Evolutionary conservation across 2,329 filamentous ascomycete genomes (phyloP).

Genomic region (Phoma sp.): DNA sequence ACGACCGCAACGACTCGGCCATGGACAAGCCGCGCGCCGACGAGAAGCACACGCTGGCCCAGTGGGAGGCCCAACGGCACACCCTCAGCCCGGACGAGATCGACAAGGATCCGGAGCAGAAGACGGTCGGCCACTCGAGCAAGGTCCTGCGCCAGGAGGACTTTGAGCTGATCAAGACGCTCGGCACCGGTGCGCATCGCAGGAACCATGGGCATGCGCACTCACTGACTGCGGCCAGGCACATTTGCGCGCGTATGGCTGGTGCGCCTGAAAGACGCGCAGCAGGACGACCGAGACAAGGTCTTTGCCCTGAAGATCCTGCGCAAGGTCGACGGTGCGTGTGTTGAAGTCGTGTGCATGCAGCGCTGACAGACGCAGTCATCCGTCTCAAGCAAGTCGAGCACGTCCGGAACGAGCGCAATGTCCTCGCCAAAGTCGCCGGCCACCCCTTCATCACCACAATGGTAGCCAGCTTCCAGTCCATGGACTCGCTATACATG

Average conservation of each 20-base stretch:
- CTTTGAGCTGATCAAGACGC: constrained; percentile 76
- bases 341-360: background rate
- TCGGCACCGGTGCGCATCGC: constrained; percentile 70
- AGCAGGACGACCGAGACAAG: constrained; percentile 63
- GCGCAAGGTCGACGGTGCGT: constrained; percentile 63
- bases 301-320: constrained; percentile 86
- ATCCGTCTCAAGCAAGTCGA: constrained; percentile 87
- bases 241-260: constrained; percentile 86
- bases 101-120: constrained; percentile 52
- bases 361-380: constrained; percentile 54
- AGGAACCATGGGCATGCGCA: no score
- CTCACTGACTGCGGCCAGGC: constrained; percentile 56
- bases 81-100: constrained; percentile 55
- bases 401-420: constrained; percentile 83
- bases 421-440: constrained; percentile 77
- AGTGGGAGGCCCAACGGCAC: constrained; percentile 56
- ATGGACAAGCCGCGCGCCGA: constrained; percentile 53
- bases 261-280: constrained; percentile 67
- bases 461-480: constrained; percentile 79
- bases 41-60: constrained; percentile 55
- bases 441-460: constrained; percentile 86
- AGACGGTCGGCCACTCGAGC: constrained; percentile 57
- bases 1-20: constrained; percentile 45
- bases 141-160: constrained; percentile 61
- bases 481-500: constrained; percentile 81